A percentile compares a stretch with the other conserved stretches of the same genome.
Evolutionary conservation across 2,329 filamentous ascomycete species (phyloP).

Genomic region (Colletotrichum lini): DNA sequence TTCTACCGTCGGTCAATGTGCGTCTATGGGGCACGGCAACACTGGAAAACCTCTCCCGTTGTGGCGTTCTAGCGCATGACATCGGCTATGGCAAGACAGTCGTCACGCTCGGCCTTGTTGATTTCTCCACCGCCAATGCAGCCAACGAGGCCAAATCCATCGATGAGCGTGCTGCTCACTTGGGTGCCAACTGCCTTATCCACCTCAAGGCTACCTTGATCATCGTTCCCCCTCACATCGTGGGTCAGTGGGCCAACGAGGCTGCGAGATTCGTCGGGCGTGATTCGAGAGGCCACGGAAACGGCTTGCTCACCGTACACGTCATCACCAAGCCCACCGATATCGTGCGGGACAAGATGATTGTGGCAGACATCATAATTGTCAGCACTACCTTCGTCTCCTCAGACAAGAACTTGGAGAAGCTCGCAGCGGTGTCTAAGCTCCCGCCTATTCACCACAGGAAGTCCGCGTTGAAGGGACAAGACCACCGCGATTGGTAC

Average conservation of each 20-base stretch:
- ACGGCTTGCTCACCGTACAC: constrained; percentile 43
- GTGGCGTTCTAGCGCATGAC: constrained; percentile 60
- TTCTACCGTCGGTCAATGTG: constrained; percentile 51
- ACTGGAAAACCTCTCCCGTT: constrained; percentile 47
- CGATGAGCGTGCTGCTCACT: constrained; percentile 37
- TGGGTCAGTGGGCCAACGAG: constrained; percentile 56
- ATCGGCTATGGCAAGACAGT: constrained; percentile 63
- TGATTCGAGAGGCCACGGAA: background rate
- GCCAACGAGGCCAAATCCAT: constrained; percentile 43
- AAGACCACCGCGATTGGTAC: constrained; percentile 31
- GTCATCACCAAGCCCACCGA: constrained; percentile 44
- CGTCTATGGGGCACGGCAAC: constrained; percentile 52
- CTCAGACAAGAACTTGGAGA: constrained; percentile 21
- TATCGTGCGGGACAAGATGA: constrained; percentile 42
- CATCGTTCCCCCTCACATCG: constrained; percentile 57
- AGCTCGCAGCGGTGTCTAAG: constrained; percentile 32
- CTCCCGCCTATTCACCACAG: constrained; percentile 20
- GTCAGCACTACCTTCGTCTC: constrained; percentile 45
- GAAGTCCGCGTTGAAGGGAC: constrained; percentile 2
- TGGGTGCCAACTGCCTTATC: constrained; percentile 7
- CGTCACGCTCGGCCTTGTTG: constrained; percentile 56
- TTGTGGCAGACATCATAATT: constrained; percentile 56
- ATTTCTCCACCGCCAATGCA: constrained; percentile 43
- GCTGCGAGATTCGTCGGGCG: constrained; percentile 50
- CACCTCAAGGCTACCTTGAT: constrained; percentile 55